A percentile compares a stretch with the other conserved stretches of the same genome.
These are phyloP conservation scores for Rhodotorula glutinis DNA, from an alignment of 1,284 basidiomycete genomes.

Conservation along the genomic window DNA sequence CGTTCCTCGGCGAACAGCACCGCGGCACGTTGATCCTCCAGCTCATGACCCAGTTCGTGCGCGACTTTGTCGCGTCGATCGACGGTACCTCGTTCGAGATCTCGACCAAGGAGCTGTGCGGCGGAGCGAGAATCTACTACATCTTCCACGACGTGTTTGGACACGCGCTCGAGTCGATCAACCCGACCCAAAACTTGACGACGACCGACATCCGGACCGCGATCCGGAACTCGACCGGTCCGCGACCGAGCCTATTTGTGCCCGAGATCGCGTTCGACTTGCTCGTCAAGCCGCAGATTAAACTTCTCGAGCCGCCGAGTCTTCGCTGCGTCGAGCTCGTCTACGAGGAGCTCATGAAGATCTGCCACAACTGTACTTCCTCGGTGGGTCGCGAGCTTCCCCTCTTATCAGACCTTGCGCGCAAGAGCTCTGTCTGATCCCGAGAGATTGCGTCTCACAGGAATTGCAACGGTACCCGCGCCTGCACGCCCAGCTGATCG, in stretches of 20 bases:
- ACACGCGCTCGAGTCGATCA: conserved; percentile 81
- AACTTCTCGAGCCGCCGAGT: conserved; percentile 88
- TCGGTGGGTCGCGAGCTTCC: conserved; percentile 56
- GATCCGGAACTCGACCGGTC: conserved; percentile 96
- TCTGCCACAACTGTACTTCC: conserved; percentile 97
- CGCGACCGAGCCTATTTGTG: conserved; percentile 91
- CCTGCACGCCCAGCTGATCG: conserved; percentile 88
- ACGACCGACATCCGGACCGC: conserved; percentile 96
- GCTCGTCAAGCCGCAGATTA: conserved; percentile 97
- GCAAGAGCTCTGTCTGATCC: not conserved
- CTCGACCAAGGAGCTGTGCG: conserved; percentile 96
- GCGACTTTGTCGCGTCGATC: conserved; percentile 95
- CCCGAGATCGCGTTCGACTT: conserved; percentile 97
- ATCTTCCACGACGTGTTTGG: conserved; percentile 99
- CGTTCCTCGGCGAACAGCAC: conserved; percentile 81
- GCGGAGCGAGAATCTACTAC: conserved; percentile 97
- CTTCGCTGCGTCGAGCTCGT: conserved; percentile 95
- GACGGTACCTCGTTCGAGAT: conserved; percentile 97
- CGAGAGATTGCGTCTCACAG: conserved; percentile 51
- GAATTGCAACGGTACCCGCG: conserved; percentile 96
- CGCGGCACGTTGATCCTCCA: conserved; percentile 84
- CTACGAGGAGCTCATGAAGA: conserved; percentile 98
- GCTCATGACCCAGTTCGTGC: conserved; percentile 97
- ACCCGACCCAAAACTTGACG: conserved; percentile 85
- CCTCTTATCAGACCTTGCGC: not conserved